Evolutionary conservation across 768 basidiomycete genomes (phyloP).

Genomic region (Mycena pura): DNA sequence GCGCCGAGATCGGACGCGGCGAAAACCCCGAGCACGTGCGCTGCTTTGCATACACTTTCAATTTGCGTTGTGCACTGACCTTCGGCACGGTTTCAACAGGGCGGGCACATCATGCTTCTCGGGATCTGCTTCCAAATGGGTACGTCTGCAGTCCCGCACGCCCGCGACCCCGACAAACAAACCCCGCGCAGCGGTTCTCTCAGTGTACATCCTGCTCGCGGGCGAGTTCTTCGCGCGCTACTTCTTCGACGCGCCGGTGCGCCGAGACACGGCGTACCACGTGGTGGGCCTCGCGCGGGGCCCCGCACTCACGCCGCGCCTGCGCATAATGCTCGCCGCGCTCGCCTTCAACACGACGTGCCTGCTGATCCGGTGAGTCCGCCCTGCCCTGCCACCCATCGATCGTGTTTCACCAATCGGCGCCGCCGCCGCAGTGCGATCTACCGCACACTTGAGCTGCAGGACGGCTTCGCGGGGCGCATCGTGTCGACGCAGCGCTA

Average conservation of each 20-base stretch:
- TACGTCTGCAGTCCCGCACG: not conserved
- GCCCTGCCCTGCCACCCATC: not conserved
- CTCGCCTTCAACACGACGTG: slow-evolving; percentile 23
- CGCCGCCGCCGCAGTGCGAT: slow-evolving; percentile 10
- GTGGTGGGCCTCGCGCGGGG: not conserved
- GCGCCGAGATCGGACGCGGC: slow-evolving; percentile 7
- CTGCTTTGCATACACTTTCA: not conserved
- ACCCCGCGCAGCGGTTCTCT: slow-evolving; percentile 44
- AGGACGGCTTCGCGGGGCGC: slow-evolving; percentile 18
- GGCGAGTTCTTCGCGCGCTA: slow-evolving; percentile 54
- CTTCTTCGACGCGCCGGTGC: slow-evolving; percentile 41
- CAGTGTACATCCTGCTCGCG: slow-evolving; percentile 46
- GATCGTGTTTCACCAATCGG: not conserved
- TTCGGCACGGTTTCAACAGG: not conserved
- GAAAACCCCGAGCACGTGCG: slow-evolving; percentile 16
- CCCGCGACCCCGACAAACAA: not conserved
- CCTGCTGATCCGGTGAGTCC: slow-evolving; percentile 20
- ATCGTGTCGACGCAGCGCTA: slow-evolving; percentile 17
- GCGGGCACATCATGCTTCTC: slow-evolving; percentile 24
- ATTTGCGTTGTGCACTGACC: not conserved
- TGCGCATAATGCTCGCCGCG: slow-evolving; percentile 15
- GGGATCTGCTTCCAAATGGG: slow-evolving; percentile 30
- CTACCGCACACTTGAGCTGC: slow-evolving; percentile 20
- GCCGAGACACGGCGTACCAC: slow-evolving; percentile 4
- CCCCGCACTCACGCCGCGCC: not conserved